Evolutionary conservation across 2,329 filamentous ascomycete species (phyloP), one percentile per base, ranked within the genome.

Genomic region (Cordyceps pruinosa): DNA sequence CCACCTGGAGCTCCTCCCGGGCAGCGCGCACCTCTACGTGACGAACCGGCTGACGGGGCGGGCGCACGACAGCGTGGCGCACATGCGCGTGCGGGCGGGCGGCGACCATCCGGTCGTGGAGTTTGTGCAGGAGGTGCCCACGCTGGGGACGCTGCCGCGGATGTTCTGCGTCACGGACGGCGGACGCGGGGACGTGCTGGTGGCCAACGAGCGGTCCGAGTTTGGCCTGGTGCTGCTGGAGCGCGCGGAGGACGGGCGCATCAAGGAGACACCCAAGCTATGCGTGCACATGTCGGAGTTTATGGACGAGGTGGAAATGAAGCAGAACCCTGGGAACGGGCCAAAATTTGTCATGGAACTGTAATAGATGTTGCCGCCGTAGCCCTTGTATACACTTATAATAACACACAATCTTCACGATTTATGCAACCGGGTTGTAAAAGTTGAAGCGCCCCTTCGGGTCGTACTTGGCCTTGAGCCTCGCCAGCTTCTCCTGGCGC

Each of bases 1-100:
- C 45, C 77, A 75, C 65, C 64, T 81, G 39, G 66, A 71, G 58
- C 64, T 80, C 34, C 67, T 72, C 9, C 63, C 65, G 26, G 73
- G 76, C 66, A 70, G 69, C 64, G 66, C 66, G 61, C 69, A 79
- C 66, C 62, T 81, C 19, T 81, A 81, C 66, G 71, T 80, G 53
- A 77, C 77, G 37, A 81, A 81, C 71, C 76, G 79, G 4, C 61
- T 79, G 26, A 75, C 72, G 1, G 77, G 75, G 54, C 71, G 72
- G 35, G 62, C 61, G 3, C 73, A 72, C 9, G 79, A 81, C 68
- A 75, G 68, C 62, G 73, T 81, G 63, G 71, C 76, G 6, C 75
- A 75, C 65, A 79, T 81, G 65, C 66, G 66, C 62, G 61, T 74
- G 42, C 64, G 68, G 49, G 56, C 65, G 45, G 41, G 49, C 9